Evolutionary conservation across 805 yeast genomes (phyloP), one percentile per base, ranked within the genome.

Genomic region (Wickerhamomyces tratensis): DNA sequence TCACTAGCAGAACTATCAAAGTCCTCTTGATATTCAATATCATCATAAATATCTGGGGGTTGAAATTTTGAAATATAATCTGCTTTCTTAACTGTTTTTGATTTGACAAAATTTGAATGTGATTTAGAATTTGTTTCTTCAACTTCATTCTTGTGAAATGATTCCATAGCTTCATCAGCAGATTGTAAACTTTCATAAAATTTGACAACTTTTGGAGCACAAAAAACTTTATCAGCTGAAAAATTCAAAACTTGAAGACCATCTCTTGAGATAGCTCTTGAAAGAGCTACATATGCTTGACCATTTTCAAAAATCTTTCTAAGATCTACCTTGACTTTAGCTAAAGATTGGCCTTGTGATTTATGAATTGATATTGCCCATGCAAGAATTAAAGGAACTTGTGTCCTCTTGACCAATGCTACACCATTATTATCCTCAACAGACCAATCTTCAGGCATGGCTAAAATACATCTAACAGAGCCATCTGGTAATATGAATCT

Each of bases 331-430:
- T 73, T 73, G 5, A 86, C 88, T 43, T 75, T 70, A 5, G 82
- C 79, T 37, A 88, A 61, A 0, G 98, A 85, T 61, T 91, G 89
- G 1, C 98, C 98, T 59, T 91, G 98, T 0, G 97, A 80, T 63
- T 93, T 91, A 58, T 93, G 98, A 38, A 93, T 89, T 0, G 97
- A 88, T 37, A 93, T 62, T 0, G 98, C 88, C 97, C 98, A 93
- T 0, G 98, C 95, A n/a, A 89, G 65, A 52, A 91, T 79, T 41
- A 93, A 64, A 0, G 98, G 98, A 2, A 93, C 51, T 56, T 93
- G 98, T 0, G 71, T 68, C 52, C 97, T 69, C 2, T 82, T 69
- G 1, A 86, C 95, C 12, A 86, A 50, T 0, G 82, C 76, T 8
- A 68, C 68, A 20, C 82, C 86, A 25, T 70, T 64, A 41, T 83